phyloP scores from a whole-genome alignment of 2,329 filamentous ascomycete species.

The Hymenoscyphus occultus region DNA sequence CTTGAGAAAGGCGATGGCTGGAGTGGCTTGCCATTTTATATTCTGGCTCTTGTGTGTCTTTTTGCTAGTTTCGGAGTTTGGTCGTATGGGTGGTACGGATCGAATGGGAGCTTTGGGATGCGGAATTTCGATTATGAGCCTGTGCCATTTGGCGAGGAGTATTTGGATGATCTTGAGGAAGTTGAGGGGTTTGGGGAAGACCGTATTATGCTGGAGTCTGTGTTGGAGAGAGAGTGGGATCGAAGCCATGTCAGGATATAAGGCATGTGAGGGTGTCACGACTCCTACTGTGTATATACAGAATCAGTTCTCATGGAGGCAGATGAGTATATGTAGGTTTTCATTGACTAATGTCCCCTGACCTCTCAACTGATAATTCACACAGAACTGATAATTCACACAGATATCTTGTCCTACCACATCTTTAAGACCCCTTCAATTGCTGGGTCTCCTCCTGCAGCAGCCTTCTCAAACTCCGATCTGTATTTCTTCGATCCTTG shows the following conservation, averaged over 20 bases:
- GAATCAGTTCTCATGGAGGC: neutral
- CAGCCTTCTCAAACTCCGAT: conserved; percentile 14
- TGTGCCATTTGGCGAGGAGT: conserved; percentile 17
- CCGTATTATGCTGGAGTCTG: neutral
- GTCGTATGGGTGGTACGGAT: conserved; percentile 20
- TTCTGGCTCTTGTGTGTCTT: conserved; percentile 19
- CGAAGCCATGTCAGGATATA: neutral
- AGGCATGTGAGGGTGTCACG: no score
- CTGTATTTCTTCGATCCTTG: conserved; percentile 16
- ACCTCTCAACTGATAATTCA: neutral
- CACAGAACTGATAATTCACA: no score
- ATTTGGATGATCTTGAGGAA: conserved; percentile 9
- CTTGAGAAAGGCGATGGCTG: conserved; percentile 28
- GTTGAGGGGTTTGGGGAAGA: conserved; percentile 7
- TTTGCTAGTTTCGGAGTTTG: conserved; percentile 22
- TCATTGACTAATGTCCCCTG: neutral
- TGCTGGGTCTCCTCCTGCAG: neutral
- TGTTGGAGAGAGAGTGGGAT: neutral
- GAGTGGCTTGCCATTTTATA: conserved; percentile 32
- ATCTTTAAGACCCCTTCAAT: neutral
- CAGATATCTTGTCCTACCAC: neutral
- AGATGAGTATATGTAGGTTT: neutral
- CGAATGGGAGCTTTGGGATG: neutral
- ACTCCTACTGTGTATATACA: no score
- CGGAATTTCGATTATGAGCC: conserved; percentile 8